These are phyloP conservation scores for Debaryomyces psychrophilus DNA, from an alignment of 1,139 yeast genomes.

Conservation along the genomic window DNA sequence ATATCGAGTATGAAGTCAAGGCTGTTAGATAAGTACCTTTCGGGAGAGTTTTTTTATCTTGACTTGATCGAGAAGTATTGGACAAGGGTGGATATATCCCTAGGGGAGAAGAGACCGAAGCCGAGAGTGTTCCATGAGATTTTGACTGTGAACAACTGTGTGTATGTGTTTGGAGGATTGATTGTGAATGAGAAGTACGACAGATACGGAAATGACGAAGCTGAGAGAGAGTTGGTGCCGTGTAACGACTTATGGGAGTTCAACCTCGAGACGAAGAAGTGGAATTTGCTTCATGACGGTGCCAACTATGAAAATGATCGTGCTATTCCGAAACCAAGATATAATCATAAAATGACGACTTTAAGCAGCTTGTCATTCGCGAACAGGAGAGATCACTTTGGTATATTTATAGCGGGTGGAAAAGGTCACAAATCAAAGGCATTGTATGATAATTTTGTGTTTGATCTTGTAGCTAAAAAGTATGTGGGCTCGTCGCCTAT, in stretches of 20 bases:
- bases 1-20: conserved; percentile 29
- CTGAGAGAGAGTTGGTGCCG: conserved; percentile 39
- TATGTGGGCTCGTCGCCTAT: conserved; percentile 45
- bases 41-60: conserved; percentile 59
- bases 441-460: conserved; percentile 49
- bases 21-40: conserved; percentile 47
- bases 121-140: conserved; percentile 67
- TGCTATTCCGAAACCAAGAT: conserved; percentile 47
- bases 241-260: conserved; percentile 71
- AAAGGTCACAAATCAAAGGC: conserved; percentile 45
- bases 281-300: conserved; percentile 56
- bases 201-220: background rate
- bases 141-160: conserved; percentile 47
- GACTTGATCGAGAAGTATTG: conserved; percentile 61
- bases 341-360: conserved; percentile 54
- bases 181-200: conserved; percentile 24
- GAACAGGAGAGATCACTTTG: conserved; percentile 53
- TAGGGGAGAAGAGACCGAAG: conserved; percentile 36
- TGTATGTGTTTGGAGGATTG: conserved; percentile 69
- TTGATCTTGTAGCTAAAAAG: conserved; percentile 51
- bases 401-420: conserved; percentile 66
- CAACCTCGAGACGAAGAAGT: conserved; percentile 49
- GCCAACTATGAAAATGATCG: conserved; percentile 25
- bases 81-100: conserved; percentile 40
- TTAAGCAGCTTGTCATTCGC: conserved; percentile 44